Evolutionary conservation across 2,329 filamentous ascomycete species (phyloP), one percentile per base, ranked within the genome.

Genomic region (Hymenoscyphus fructigenus): DNA sequence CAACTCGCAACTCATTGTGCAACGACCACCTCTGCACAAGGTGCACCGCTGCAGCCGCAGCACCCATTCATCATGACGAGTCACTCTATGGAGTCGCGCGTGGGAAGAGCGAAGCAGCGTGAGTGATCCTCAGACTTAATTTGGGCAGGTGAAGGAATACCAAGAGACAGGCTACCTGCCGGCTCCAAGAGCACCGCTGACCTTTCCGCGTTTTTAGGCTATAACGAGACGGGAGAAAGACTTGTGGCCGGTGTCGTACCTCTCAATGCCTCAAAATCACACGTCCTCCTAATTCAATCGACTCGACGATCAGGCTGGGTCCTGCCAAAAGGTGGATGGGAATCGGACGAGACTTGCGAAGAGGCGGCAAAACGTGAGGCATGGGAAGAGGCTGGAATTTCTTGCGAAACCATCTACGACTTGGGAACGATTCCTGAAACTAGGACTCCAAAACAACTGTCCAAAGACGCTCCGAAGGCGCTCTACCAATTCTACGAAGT

Each of bases 301-400:
- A 94, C 91, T 61, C 87, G 92, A 69, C 89, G 93, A 73, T 92
- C 92, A 77, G 92, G 91, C 73, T 99, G 95, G 95, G 95, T 99
- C 55, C 84, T 99, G 65, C 95, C 95, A 66, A 99, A 99, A 78
- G 95, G 95, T 75, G 95, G 95, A 66, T 99, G 95, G 93, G 95
- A 99, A 79, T 90, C 88, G 38, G 95, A 99, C 78, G 95, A 99
- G 80, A 86, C 89, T 67, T 95, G 91, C 68, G 87, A 90, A 67
- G 86, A 94, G 76, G 91, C 95, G 64, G 95, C 95, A 63, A 79
- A 90, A 83, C 83, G 95, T 71, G 95, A 99, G 79, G 95, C 95
- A 67, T 98, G 95, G 95, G 95, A 98, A 81, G 95, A 98, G 81
- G 95, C 93, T 53, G 95, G 95, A 74, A 96, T 98, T 74, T 84